Percentiles rank a stretch among this genome's conserved stretches.
phyloP scores from a whole-genome alignment of 2,329 filamentous ascomycete species.

The Hysterium pulicare region DNA sequence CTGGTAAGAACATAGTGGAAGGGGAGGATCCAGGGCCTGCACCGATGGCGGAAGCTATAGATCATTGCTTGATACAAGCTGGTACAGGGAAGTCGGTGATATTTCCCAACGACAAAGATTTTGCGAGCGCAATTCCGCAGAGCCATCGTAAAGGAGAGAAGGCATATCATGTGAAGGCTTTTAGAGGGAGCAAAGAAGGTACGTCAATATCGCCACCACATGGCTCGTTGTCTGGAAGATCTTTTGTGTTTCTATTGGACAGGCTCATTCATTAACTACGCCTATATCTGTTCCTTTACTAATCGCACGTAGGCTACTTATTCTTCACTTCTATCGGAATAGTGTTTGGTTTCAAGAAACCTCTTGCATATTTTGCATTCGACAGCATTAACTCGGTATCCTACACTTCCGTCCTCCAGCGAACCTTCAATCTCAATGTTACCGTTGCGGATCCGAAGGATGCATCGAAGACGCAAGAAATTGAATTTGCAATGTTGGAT shows the following conservation, averaged over 20 bases:
- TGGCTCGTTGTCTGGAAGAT: too few relatives aligned
- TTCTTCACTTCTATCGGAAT: conserved; percentile 62
- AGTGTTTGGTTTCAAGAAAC: conserved; percentile 64
- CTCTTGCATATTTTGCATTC: conserved; percentile 60
- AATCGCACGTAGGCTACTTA: conserved; percentile 50
- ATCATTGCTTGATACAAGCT: conserved; percentile 42
- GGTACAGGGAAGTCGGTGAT: conserved; percentile 47
- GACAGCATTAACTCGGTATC: conserved; percentile 57
- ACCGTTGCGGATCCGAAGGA: conserved; percentile 31
- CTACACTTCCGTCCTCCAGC: conserved; percentile 62
- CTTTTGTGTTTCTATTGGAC: too few relatives aligned
- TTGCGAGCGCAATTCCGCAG: conserved; percentile 58
- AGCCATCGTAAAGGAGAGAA: conserved; percentile 61
- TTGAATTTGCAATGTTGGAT: conserved; percentile 65
- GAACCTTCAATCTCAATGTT: conserved; percentile 64
- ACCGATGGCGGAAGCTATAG: conserved; percentile 45
- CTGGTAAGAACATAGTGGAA: conserved; percentile 41
- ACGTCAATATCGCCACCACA: too few relatives aligned
- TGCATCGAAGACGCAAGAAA: conserved; percentile 48
- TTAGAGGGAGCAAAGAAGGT: conserved; percentile 65
- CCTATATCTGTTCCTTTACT: not conserved
- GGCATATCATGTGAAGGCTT: conserved; percentile 62
- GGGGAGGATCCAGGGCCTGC: conserved; percentile 41
- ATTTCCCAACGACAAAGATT: conserved; percentile 55
- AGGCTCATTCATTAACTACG: not conserved